A percentile compares a stretch with the other conserved stretches of the same genome.
Conservation (phyloP, 495 filamentous ascomycete species). For the Aspergillus incahuasiensis region DNA sequence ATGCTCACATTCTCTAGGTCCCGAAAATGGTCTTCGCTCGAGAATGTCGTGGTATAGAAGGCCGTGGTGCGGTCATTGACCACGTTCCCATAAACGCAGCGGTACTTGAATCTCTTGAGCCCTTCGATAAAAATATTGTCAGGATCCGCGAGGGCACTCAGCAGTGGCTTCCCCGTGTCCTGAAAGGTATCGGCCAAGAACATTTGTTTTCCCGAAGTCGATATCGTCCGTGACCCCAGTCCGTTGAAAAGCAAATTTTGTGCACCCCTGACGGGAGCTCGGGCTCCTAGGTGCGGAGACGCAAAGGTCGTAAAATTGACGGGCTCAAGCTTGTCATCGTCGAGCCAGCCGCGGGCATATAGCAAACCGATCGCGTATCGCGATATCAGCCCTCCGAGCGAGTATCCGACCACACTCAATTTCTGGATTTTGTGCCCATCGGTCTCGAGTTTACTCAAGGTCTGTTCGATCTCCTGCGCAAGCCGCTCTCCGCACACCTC, state of each 20-base stretch:
- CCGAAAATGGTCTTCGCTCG: constrained; percentile 67
- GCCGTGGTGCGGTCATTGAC: constrained; percentile 75
- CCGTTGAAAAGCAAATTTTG: constrained; percentile 71
- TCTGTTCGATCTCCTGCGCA: constrained; percentile 81
- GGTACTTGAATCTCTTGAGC: constrained; percentile 66
- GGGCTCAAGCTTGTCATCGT: constrained; percentile 69
- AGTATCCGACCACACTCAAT: constrained; percentile 85
- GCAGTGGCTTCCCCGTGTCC: constrained; percentile 70
- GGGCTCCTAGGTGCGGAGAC: constrained; percentile 81
- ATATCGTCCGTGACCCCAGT: constrained; percentile 70
- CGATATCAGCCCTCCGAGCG: constrained; percentile 79
- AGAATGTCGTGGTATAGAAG: constrained; percentile 77
- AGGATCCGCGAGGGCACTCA: constrained; percentile 77
- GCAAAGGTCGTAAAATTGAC: constrained; percentile 94
- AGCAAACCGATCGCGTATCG: constrained; percentile 85
- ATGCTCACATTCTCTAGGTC: constrained; percentile 59
- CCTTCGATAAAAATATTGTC: constrained; percentile 82
- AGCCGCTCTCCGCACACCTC: constrained; percentile 87
- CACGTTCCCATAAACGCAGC: constrained; percentile 76
- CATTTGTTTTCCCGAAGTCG: constrained; percentile 77
- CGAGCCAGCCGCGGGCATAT: constrained; percentile 71
- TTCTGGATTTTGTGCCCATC: constrained; percentile 69
- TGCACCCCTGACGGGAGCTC: constrained; percentile 66
- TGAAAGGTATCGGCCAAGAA: constrained; percentile 85
- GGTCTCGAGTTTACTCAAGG: constrained; percentile 57